Conservation (phyloP, 768 basidiomycete species). For the Leccinum uliginosum region DNA sequence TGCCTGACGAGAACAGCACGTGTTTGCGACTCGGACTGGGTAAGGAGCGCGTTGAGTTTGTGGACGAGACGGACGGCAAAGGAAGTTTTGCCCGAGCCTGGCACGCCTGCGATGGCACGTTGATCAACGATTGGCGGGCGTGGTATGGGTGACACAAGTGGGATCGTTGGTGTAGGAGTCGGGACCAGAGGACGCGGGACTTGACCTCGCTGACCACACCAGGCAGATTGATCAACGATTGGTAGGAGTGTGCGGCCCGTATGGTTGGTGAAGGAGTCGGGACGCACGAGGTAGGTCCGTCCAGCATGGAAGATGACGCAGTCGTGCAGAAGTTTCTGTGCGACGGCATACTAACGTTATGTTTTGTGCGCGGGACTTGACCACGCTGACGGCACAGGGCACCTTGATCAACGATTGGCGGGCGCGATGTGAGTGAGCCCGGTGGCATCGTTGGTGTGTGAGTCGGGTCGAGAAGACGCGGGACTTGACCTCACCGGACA, state of each 20-base stretch:
- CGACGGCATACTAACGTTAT: too few relatives aligned
- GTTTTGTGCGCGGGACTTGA: too few relatives aligned
- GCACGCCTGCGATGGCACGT: constrained; percentile 75
- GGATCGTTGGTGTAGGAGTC: constrained; percentile 67
- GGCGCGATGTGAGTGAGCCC: constrained; percentile 83
- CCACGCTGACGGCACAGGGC: too few relatives aligned
- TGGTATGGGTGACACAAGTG: constrained; percentile 85
- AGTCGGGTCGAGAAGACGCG: too few relatives aligned
- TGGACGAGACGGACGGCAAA: constrained; percentile 58
- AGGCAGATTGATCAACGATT: too few relatives aligned
- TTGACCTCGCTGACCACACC: too few relatives aligned
- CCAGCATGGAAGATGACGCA: constrained; percentile 34
- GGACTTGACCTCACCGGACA: too few relatives aligned
- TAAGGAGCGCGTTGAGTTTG: constrained; percentile 45
- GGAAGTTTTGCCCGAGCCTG: constrained; percentile 86
- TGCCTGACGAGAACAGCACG: constrained; percentile 67
- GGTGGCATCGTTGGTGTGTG: constrained; percentile 77
- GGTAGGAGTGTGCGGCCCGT: too few relatives aligned
- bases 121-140: constrained; percentile 54
- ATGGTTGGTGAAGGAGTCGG: constrained; percentile 46
- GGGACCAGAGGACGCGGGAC: too few relatives aligned
- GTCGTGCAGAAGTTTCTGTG: constrained; percentile 51
- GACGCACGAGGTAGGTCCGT: constrained; percentile 55
- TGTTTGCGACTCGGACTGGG: constrained; percentile 1
- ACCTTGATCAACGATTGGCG: constrained; percentile 51